These are phyloP conservation scores for Neurospora sp. DNA, from an alignment of 495 filamentous ascomycete genomes.

Conservation along the genomic window DNA sequence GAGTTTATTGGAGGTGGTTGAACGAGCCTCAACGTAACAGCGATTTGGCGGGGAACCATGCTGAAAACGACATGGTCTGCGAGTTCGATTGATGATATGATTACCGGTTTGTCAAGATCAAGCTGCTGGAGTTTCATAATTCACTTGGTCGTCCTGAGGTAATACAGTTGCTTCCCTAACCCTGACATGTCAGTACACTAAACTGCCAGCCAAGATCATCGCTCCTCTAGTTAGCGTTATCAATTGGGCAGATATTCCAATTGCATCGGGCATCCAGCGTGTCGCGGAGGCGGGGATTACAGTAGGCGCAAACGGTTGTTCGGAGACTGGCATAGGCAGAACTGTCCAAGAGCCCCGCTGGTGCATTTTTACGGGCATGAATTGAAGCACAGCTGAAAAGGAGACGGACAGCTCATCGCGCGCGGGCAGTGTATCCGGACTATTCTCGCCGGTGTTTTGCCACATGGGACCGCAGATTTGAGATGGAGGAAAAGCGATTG, in stretches of 20 bases:
- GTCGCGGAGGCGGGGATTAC: neutral
- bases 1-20: neutral
- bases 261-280: neutral
- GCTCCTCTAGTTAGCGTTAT: neutral
- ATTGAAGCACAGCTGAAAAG: neutral
- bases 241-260: neutral
- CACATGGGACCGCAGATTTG: neutral
- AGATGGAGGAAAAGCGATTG: neutral
- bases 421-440: neutral
- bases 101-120: neutral
- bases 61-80: neutral
- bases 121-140: neutral
- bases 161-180: neutral
- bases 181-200: neutral
- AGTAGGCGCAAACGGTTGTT: neutral
- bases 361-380: neutral
- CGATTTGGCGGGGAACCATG: neutral
- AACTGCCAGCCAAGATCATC: neutral
- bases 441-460: neutral
- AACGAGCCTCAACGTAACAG: constrained; percentile 6
- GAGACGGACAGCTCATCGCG: neutral
- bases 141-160: neutral
- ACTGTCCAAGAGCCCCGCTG: neutral
- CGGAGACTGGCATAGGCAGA: neutral
- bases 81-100: neutral